These are phyloP conservation scores for Noccaea caerulescens DNA, from an alignment of 345 rosid genomes.

Conservation along the genomic window DNA sequence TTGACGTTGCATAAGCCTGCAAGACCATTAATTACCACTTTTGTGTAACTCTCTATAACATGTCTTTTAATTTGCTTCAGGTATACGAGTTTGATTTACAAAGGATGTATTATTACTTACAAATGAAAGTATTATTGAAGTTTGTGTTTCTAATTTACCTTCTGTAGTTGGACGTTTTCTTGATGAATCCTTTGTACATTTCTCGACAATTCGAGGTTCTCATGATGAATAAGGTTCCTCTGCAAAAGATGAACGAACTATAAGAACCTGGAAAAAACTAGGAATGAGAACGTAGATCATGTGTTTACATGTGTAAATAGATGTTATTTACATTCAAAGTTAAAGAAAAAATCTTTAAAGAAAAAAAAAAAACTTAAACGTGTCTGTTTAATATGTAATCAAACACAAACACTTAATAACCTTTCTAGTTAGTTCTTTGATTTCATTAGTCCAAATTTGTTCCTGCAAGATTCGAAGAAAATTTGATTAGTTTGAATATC, in stretches of 20 bases:
- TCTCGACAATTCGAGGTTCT: slow-evolving; percentile 57
- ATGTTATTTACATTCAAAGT: background rate
- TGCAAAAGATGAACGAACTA: slow-evolving; percentile 37
- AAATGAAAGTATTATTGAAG: background rate
- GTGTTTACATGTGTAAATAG: background rate
- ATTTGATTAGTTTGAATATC: background rate
- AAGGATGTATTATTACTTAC: background rate
- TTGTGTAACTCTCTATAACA: slow-evolving; percentile 6
- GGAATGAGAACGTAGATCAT: background rate
- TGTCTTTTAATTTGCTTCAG: no score
- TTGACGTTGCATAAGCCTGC: slow-evolving; percentile 54
- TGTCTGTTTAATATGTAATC: no score
- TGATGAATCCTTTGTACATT: slow-evolving; percentile 52
- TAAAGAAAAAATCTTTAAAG: background rate
- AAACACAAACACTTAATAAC: slow-evolving; percentile 18
- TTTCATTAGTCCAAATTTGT: slow-evolving; percentile 50
- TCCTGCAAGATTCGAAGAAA: slow-evolving; percentile 45
- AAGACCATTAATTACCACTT: slow-evolving; percentile 28
- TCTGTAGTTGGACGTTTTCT: slow-evolving; percentile 60
- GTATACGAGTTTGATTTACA: background rate
- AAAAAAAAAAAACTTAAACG: background rate
- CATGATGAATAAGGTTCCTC: slow-evolving; percentile 61
- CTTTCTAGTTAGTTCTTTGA: slow-evolving; percentile 53
- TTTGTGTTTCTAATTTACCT: slow-evolving; percentile 48
- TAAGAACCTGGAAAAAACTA: slow-evolving; percentile 9